Conservation (phyloP, 2,329 filamentous ascomycete species). For the Coniochaeta prunicola region DNA sequence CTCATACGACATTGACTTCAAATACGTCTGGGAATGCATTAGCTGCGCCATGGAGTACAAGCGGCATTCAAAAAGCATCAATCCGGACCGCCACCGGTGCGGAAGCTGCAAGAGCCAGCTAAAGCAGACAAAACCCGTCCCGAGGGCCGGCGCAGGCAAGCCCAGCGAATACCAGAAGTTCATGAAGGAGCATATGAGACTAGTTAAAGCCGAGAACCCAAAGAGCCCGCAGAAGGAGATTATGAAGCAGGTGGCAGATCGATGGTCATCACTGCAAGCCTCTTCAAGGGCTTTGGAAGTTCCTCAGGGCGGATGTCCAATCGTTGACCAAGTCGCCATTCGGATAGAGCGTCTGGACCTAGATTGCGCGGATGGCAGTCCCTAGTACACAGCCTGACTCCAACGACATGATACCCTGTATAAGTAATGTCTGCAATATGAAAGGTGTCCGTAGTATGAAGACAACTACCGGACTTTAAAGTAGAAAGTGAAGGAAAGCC, state of each 20-base stretch:
- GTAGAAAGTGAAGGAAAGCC: neutral
- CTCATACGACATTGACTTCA: slow-evolving; percentile 82
- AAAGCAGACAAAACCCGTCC: slow-evolving; percentile 72
- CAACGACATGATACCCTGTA: neutral
- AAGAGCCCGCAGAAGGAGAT: slow-evolving; percentile 57
- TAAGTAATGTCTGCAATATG: neutral
- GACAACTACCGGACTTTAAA: neutral
- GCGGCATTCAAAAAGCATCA: slow-evolving; percentile 79
- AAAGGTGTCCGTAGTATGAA: neutral
- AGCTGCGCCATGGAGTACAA: slow-evolving; percentile 67
- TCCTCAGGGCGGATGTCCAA: neutral
- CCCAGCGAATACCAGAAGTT: slow-evolving; percentile 41
- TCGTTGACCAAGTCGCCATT: neutral
- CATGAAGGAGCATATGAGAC: slow-evolving; percentile 61
- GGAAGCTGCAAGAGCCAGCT: slow-evolving; percentile 66
- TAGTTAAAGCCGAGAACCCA: slow-evolving; percentile 49
- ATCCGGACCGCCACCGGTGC: slow-evolving; percentile 64
- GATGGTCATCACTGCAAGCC: slow-evolving; percentile 46
- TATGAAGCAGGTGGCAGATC: slow-evolving; percentile 59
- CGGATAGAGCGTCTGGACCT: neutral
- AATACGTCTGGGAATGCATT: slow-evolving; percentile 78
- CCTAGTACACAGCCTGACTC: neutral
- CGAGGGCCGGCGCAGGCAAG: slow-evolving; percentile 35
- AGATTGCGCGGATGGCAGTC: neutral
- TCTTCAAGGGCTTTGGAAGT: slow-evolving; percentile 18